These are phyloP conservation scores for Candida morakotiae DNA, from an alignment of 805 yeast genomes.

Conservation along the genomic window DNA sequence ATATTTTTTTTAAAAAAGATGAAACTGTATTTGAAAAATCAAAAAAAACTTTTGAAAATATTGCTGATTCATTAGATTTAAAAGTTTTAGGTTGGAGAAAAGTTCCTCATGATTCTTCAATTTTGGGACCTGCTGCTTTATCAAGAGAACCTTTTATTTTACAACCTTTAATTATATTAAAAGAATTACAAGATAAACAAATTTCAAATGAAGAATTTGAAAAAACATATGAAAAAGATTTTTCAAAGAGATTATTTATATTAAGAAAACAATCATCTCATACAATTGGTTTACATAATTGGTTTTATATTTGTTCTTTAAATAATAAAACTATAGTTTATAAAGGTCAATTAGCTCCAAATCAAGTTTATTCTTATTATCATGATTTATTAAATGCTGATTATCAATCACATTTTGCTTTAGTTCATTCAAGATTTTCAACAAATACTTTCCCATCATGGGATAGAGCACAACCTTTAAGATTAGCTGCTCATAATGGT, in stretches of 20 bases:
- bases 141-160: conserved; percentile 88
- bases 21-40: conserved; percentile 65
- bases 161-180: conserved; percentile 87
- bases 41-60: conserved; percentile 70
- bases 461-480: conserved; percentile 98
- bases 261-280: conserved; percentile 87
- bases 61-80: conserved; percentile 74
- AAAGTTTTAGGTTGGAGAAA: conserved; percentile 90
- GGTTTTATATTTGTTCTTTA: conserved; percentile 95
- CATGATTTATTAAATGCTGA: conserved; percentile 89
- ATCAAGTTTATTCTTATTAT: conserved; percentile 92
- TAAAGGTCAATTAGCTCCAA: conserved; percentile 96
- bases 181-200: conserved; percentile 23
- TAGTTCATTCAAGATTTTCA: conserved; percentile 95
- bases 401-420: conserved; percentile 91
- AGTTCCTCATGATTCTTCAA: conserved; percentile 92
- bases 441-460: conserved; percentile 99
- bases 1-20: conserved; percentile 88
- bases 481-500: conserved; percentile 98
- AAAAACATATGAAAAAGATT: conserved; percentile 51
- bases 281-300: conserved; percentile 88
- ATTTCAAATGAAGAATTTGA: conserved; percentile 52
- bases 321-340: conserved; percentile 88
- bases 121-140: conserved; percentile 90
- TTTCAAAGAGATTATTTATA: conserved; percentile 80